Evolutionary conservation across 192 early-diverging fungal species (phyloP), one percentile per base, ranked within the genome.

Genomic region (Entomortierella lignicola): DNA sequence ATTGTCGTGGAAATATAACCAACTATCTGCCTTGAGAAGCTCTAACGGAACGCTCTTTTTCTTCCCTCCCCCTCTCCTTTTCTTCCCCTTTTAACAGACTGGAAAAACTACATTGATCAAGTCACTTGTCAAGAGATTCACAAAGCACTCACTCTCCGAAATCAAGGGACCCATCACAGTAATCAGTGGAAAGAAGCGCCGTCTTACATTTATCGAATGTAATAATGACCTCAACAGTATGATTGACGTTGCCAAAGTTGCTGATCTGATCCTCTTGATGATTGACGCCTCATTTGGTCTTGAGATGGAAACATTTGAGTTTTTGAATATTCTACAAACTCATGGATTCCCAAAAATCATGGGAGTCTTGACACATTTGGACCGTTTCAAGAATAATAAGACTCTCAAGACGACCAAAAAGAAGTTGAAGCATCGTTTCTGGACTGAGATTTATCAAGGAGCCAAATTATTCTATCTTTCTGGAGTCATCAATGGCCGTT

Each of bases 281-380:
- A 94, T 99, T 57, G 98, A 99, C 71, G 98, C 97, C 13, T 96
- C 94, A 77, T 98, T 95, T 83, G 98, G 98, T 44, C 96, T 99
- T 84, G 98, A 99, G 82, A 99, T 99, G 98, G 98, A 99, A 88
- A 99, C 98, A 4, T 99, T 99, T 65, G 98, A 99, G 86, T 99
- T 97, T 77, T 86, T 99, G 31, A 99, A 99, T 82, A 90, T 99
- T 62, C 82, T 98, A 31, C 98, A 99, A 81, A 92, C 91, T 18
- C 98, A 99, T 60, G 98, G 98, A 11, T 97, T 99, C 85, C 96
- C 96, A 13, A 95, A 95, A 60, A 92, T 99, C 26, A 98, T 99
- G 95, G 98, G 98, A 29, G 94, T 99, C 23, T 84, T 99, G 60
- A 99, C 98, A 29, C 95, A 97, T 77, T 74, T 99, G 61, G 98